phyloP scores from a whole-genome alignment of 2,329 filamentous ascomycete species.

The Albifimbria verrucaria region DNA sequence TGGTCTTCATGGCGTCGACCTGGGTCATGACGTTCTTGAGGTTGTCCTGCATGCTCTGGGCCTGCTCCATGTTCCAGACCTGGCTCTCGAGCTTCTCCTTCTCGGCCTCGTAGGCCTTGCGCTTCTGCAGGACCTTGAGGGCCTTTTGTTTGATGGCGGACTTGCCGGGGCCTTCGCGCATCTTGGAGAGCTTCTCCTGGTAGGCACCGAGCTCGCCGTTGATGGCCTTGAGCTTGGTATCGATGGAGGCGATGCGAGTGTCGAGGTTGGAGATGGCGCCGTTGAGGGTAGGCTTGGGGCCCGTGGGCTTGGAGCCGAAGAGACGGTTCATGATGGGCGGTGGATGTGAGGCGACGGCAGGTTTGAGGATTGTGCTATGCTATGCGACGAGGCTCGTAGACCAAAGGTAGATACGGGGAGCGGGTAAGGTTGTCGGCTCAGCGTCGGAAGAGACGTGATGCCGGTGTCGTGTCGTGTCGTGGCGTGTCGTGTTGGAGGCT shows the following conservation, averaged over 20 bases:
- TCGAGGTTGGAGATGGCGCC: constrained; percentile 84
- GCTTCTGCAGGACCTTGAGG: constrained; percentile 86
- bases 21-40: constrained; percentile 98
- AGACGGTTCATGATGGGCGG: constrained; percentile 78
- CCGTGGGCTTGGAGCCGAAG: constrained; percentile 83
- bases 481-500: not conserved
- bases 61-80: constrained; percentile 99
- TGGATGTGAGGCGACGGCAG: not conserved
- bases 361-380: not conserved
- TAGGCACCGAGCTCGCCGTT: constrained; percentile 88
- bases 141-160: constrained; percentile 90
- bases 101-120: constrained; percentile 91
- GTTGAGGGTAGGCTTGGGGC: constrained; percentile 85
- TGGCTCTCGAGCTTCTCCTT: constrained; percentile 92
- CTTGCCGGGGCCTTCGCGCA: constrained; percentile 95
- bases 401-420: too few species aligned
- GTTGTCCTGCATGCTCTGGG: constrained; percentile 97
- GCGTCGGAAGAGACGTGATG: too few species aligned
- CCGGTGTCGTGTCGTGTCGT: too few species aligned
- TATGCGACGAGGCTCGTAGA: not conserved
- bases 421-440: too few species aligned
- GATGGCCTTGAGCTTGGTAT: constrained; percentile 90
- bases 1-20: constrained; percentile 95
- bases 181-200: constrained; percentile 81
- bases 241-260: constrained; percentile 77